Evolutionary conservation across 2,329 filamentous ascomycete species (phyloP).

Genomic region (Fusarium dlaminii): DNA sequence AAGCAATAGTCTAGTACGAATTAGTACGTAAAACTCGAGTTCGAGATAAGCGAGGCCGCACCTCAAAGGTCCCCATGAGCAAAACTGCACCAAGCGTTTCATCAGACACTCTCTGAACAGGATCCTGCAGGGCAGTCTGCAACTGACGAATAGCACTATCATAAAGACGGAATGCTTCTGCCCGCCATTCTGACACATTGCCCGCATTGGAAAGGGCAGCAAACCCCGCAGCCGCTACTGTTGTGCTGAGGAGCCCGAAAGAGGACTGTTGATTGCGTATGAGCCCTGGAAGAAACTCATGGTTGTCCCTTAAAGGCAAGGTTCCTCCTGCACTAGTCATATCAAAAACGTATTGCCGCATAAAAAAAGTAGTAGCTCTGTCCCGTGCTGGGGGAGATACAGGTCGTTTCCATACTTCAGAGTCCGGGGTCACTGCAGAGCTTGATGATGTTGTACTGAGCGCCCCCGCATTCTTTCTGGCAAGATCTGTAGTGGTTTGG

Average conservation of each 20-base stretch:
- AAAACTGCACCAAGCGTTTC: constrained; percentile 31
- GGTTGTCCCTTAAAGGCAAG: not conserved
- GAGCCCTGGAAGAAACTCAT: constrained; percentile 32
- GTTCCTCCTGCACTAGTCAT: not conserved
- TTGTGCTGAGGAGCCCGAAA: constrained; percentile 26
- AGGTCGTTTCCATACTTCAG: not conserved
- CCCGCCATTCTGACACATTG: constrained; percentile 13
- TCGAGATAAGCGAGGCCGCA: not conserved
- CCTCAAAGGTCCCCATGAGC: constrained; percentile 37
- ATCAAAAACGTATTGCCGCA: constrained; percentile 27
- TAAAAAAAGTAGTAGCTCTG: constrained; percentile 30
- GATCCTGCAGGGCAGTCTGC: constrained; percentile 17
- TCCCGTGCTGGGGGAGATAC: constrained; percentile 22
- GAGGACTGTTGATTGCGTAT: constrained; percentile 7
- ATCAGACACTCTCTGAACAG: constrained; percentile 18
- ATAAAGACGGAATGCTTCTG: constrained; percentile 29
- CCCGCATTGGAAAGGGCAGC: constrained; percentile 36
- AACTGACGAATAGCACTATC: constrained; percentile 24
- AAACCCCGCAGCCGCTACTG: constrained; percentile 25
- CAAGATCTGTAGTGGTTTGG: not conserved
- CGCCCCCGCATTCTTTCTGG: not conserved
- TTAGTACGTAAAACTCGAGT: not conserved
- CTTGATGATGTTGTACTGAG: not conserved
- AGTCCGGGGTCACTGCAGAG: not conserved
- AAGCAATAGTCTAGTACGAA: constrained; percentile 23